Evolutionary conservation across 176 grass and related monocot genomes (phyloP), one percentile per base, ranked within the genome.

Genomic region (Zea mays): DNA sequence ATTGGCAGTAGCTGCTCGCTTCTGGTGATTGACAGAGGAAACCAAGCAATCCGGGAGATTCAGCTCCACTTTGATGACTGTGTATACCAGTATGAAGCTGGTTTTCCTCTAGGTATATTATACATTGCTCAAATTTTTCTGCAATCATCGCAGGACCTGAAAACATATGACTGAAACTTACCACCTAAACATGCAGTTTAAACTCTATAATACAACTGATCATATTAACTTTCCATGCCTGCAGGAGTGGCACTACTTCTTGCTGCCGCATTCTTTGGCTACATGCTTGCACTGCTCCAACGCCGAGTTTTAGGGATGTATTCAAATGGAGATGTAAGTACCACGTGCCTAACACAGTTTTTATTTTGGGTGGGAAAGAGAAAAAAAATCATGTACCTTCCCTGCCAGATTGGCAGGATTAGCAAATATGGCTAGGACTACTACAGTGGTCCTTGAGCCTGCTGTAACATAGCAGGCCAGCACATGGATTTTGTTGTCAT

Each of bases 11-110:
- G 92, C 74, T 98, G 96, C 66, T 98, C 96, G 49, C 92, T 98
- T 87, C 73, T 98, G 78, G 89, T 98, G 71, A 89, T 98, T 77
- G 96, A 98, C 79, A 82, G 91, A 80, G 96, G 89, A 88, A 98
- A 95, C 70, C 83, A 94, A 78, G 91, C 89, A 12, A 92, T 98
- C 75, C 83, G 96, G 37, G 96, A 98, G 85, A 94, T 98, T 27
- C 89, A 82, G 10, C 92, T 98, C 60, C 71, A 90, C 62, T 87
- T 94, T 75, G 96, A 98, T 80, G 96, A 98, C 62, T 98, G 96
- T 64, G 82, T 84, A 49, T 88, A 92, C 55, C 92, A 98, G 48
- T 94, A 98, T 50, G 91, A 90, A 82, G 79, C 89, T 64, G 83
- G 84, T 82, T 86, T 94, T 82, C 96, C 92, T 74, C 79, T 92